A percentile compares a stretch with the other conserved stretches of the same genome.
These are phyloP conservation scores for Stromatinia cepivora DNA, from an alignment of 2,329 filamentous ascomycete genomes.

Conservation along the genomic window DNA sequence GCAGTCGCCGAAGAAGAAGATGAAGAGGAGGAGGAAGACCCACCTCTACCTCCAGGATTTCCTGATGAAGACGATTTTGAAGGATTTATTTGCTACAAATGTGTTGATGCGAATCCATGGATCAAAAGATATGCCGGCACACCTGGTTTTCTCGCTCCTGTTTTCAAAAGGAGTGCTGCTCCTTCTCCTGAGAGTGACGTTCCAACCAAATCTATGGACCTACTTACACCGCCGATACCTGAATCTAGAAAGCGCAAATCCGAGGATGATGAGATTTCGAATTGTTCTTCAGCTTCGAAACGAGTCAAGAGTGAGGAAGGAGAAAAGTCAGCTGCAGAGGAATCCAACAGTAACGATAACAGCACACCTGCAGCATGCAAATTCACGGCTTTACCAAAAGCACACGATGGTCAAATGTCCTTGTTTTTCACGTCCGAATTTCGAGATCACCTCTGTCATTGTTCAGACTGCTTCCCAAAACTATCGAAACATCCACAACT, in stretches of 20 bases:
- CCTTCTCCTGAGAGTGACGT: constrained; percentile 39
- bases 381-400: constrained; percentile 56
- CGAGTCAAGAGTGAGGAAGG: constrained; percentile 46
- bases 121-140: constrained; percentile 84
- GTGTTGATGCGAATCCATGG: constrained; percentile 84
- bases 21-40: constrained; percentile 55
- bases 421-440: constrained; percentile 81
- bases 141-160: constrained; percentile 73
- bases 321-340: not conserved
- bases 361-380: constrained; percentile 53
- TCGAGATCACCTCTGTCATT: constrained; percentile 79
- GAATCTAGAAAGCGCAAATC: constrained; percentile 66
- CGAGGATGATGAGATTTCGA: constrained; percentile 47
- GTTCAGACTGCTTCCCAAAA: constrained; percentile 73
- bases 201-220: constrained; percentile 32
- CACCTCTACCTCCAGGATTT: constrained; percentile 79
- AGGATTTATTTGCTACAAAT: constrained; percentile 91
- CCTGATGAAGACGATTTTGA: constrained; percentile 88
- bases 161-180: constrained; percentile 52
- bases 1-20: constrained; percentile 43
- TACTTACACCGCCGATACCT: constrained; percentile 25
- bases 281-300: constrained; percentile 47
- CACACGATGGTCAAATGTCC: constrained; percentile 64
- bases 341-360: not conserved
- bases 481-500: constrained; percentile 75